Conservation (phyloP, 1,139 yeast genomes). For the Nadsonia commutata region DNA sequence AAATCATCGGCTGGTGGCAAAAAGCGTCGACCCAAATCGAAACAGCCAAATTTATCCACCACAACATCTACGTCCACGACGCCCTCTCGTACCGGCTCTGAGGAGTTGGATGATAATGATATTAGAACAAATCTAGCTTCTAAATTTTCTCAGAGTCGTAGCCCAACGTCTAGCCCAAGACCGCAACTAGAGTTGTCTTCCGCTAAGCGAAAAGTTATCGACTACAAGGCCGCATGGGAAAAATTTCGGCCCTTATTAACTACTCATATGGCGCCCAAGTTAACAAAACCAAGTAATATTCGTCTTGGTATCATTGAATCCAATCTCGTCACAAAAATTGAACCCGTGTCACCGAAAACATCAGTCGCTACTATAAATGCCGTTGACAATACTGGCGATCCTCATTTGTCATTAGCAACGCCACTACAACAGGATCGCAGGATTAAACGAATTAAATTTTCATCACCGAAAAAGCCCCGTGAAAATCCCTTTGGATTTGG, state of each 20-base stretch:
- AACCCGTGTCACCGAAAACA: neutral
- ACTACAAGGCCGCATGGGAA: too few relatives aligned
- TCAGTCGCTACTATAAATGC: neutral
- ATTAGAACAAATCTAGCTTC: too few relatives aligned
- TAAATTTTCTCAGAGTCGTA: too few relatives aligned
- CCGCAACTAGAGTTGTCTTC: too few relatives aligned
- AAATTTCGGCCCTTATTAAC: slow-evolving; percentile 21
- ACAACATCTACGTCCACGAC: too few relatives aligned
- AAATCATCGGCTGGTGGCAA: neutral
- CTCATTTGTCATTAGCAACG: neutral
- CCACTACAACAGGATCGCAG: neutral
- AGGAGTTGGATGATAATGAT: too few relatives aligned
- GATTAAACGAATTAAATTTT: neutral
- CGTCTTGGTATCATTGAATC: slow-evolving; percentile 23
- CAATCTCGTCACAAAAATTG: slow-evolving; percentile 28
- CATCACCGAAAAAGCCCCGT: slow-evolving; percentile 1
- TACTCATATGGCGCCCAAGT: slow-evolving; percentile 25
- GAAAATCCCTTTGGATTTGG: slow-evolving; percentile 11
- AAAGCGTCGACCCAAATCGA: neutral
- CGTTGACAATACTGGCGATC: neutral
- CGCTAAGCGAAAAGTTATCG: too few relatives aligned
- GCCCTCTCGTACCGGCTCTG: too few relatives aligned
- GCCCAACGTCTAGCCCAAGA: too few relatives aligned
- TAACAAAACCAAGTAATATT: slow-evolving; percentile 26
- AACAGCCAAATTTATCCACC: neutral